Base-by-base conservation (phyloP, 1,284 basidiomycete genomes). In the Grifola frondosa region DNA sequence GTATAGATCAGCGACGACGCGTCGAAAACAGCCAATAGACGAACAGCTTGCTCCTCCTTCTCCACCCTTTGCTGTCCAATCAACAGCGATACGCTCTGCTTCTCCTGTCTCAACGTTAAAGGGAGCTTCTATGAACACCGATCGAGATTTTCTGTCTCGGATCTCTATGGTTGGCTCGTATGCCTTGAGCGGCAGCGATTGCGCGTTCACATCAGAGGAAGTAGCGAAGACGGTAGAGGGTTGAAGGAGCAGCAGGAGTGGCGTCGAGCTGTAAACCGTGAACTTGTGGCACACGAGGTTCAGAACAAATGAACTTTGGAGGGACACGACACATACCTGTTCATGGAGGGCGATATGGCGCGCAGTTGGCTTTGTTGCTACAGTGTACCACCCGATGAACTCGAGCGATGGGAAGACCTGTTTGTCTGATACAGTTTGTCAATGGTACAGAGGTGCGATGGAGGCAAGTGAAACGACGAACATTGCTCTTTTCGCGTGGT, bases 391-490 rank as follows among this genome's bases (percentile, higher is more conserved):
- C 12, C 96, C 96, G 32, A 99, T 88, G 55, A 99, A 84, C 56
- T 97, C 93, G 34, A 98, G 77, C 0, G 93, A 92, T 4, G 96
- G 97, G 64, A 99, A 99, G 12, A 97, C 94, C 67, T 97, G 93
- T 63, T 96, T 96, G 76, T 96, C 95, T 97, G 60, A 25, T 31
- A 30, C 31, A 12, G 13, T 30, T 12, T n/a, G 19, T 35, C 21
- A 44, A n/a, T 19, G 20, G 11, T 15, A 15, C 22, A 13, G 23
- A 16, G 30, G 10, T 22, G 42, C n/a, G 37, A 6, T 13, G 10
- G 15, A 5, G 13, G 10, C 20, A 25, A 6, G 7, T 16, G 19
- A 15, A 1, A 5, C 2, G 19, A 60, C 88, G 51, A 52, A 96
- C 95, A 99, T 68, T 97, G 94, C 48, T 95, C 91, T 53, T 83